Conservation (phyloP, 2,329 filamentous ascomycete genomes). For the Lachnellula cervina region DNA sequence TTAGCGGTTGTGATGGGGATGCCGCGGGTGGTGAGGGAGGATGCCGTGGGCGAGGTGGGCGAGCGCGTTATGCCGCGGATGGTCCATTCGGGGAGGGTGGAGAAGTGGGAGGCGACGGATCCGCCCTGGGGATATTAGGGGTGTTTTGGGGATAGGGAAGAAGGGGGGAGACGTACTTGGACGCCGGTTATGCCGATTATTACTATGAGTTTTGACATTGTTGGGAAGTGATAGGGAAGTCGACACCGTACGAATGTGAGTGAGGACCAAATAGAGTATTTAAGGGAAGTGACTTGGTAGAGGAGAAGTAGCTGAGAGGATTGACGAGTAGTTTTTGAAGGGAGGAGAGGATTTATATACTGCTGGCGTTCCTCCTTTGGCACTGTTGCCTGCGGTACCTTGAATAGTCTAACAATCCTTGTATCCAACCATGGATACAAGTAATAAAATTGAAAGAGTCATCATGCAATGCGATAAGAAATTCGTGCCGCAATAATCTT, state of each 20-base stretch:
- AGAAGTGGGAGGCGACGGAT: constrained; percentile 20
- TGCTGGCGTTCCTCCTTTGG: background rate
- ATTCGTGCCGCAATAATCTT: background rate
- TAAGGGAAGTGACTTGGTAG: no score
- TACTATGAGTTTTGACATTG: constrained; percentile 30
- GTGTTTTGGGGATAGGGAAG: background rate
- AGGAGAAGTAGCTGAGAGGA: background rate
- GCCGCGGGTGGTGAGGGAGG: constrained; percentile 22
- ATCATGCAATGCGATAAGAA: background rate
- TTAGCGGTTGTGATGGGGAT: constrained; percentile 39
- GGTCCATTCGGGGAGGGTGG: constrained; percentile 8
- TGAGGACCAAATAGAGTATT: background rate
- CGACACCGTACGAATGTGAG: background rate
- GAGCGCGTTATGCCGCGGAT: constrained; percentile 21
- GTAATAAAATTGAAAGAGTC: background rate
- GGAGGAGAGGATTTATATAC: background rate
- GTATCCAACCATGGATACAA: no score
- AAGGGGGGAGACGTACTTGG: constrained; percentile 12
- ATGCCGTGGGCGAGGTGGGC: background rate
- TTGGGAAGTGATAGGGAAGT: background rate
- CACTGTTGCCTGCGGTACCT: background rate
- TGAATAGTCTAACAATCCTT: no score
- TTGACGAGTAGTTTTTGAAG: background rate
- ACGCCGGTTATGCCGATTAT: constrained; percentile 35
- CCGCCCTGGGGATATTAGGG: constrained; percentile 7